A percentile compares a stretch with the other conserved stretches of the same genome.
These are phyloP conservation scores for Amphibolis antarctica DNA, from an alignment of 106 monocot species.

Conservation along the genomic window DNA sequence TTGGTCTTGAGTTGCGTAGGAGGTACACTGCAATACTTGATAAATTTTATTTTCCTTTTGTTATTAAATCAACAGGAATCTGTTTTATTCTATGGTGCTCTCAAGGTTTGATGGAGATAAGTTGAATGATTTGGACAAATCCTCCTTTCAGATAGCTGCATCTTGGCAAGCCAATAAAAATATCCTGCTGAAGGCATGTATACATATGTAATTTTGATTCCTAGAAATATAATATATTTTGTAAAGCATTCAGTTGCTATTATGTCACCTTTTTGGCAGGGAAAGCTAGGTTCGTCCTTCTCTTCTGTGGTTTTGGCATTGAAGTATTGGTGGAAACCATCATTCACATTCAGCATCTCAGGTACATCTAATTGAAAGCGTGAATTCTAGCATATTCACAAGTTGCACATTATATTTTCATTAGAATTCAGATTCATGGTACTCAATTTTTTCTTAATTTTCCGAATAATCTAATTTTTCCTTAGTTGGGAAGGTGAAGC, in stretches of 20 bases:
- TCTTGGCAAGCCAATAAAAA: conserved; percentile 99
- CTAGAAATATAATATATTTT: not conserved
- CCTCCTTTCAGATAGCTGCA: conserved; percentile 86
- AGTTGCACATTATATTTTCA: not conserved
- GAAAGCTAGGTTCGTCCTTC: conserved; percentile 55
- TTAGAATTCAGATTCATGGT: not conserved
- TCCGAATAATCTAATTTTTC: too few species aligned
- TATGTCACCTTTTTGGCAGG: conserved; percentile 31
- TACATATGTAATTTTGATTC: not conserved
- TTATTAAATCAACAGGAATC: not conserved
- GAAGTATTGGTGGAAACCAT: conserved; percentile 97
- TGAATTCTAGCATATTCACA: not conserved
- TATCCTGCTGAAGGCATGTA: conserved; percentile 68
- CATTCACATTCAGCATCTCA: conserved; percentile 92
- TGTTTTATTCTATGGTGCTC: not conserved
- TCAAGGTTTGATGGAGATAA: conserved; percentile 50
- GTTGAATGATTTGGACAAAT: conserved; percentile 28
- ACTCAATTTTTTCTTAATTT: too few species aligned
- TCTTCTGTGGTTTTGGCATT: conserved; percentile 74
- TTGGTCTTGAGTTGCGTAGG: conserved; percentile 75
- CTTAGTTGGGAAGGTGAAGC: too few species aligned
- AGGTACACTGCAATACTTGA: conserved; percentile 29
- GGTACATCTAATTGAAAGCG: conserved; percentile 22
- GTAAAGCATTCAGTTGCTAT: not conserved
- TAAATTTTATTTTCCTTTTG: not conserved